Percentiles rank a stretch among this genome's conserved stretches.
Conservation (phyloP, 495 filamentous ascomycete genomes). For the Trichoderma erinaceum region DNA sequence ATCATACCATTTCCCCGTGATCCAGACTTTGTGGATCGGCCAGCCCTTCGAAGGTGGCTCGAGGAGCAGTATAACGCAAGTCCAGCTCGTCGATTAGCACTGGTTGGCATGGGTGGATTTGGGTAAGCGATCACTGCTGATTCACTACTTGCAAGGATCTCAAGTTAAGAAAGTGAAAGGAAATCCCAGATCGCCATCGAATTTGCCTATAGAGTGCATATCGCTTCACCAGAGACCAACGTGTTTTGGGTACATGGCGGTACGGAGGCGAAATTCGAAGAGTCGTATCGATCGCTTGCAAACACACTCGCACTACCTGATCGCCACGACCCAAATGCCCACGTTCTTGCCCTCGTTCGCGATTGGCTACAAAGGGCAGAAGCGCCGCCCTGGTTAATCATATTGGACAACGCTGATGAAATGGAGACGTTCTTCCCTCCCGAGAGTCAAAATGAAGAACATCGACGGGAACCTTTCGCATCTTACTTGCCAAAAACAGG, state of each 20-base stretch:
- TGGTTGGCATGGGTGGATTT: conserved; percentile 44
- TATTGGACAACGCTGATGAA: conserved; percentile 51
- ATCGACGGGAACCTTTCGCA: conserved; percentile 19
- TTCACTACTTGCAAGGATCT: too few species aligned
- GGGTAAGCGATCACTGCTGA: conserved; percentile 15
- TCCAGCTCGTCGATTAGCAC: conserved; percentile 25
- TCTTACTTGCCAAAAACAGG: conserved; percentile 33
- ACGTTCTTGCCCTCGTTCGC: conserved; percentile 31
- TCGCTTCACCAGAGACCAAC: conserved; percentile 27
- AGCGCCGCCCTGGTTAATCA: conserved; percentile 39
- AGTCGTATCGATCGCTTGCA: conserved; percentile 39
- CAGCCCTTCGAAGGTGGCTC: conserved; percentile 24
- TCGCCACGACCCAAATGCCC: conserved; percentile 27
- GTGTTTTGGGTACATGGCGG: conserved; percentile 45
- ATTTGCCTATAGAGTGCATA: conserved; percentile 35
- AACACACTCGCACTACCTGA: conserved; percentile 25
- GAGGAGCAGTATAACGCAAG: background rate
- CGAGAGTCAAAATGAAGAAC: background rate
- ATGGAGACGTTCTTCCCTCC: conserved; percentile 28
- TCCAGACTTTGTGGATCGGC: conserved; percentile 37
- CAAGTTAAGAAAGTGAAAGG: conserved; percentile 19
- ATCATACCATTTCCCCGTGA: conserved; percentile 27
- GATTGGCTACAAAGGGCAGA: conserved; percentile 33
- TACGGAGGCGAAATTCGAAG: conserved; percentile 32
- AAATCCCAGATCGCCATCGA: conserved; percentile 52